phyloP scores from a whole-genome alignment of 352 stramenopile species.

The Globisporangium okanoganense region DNA sequence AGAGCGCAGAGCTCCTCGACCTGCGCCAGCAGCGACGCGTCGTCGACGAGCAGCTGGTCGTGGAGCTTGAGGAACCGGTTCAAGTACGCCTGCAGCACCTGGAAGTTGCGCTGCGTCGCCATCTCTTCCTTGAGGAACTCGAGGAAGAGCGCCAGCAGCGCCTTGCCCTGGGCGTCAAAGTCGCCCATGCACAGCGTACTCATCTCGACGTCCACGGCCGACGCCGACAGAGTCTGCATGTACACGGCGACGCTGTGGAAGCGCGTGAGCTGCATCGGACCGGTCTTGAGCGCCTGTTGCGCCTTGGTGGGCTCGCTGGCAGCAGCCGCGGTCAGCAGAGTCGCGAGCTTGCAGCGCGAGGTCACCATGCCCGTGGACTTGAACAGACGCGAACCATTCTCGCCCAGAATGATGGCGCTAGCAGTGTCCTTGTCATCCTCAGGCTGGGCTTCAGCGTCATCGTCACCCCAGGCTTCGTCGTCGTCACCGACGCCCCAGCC shows the following conservation, averaged over 20 bases:
- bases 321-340: slow-evolving; percentile 35
- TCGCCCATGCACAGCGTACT: slow-evolving; percentile 82
- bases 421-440: slow-evolving; percentile 24
- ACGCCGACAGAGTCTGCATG: slow-evolving; percentile 72
- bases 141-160: slow-evolving; percentile 58
- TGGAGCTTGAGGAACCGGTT: slow-evolving; percentile 87
- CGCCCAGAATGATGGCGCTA: slow-evolving; percentile 6
- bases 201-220: slow-evolving; percentile 74
- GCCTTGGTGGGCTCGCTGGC: slow-evolving; percentile 13
- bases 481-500: slow-evolving; percentile 62
- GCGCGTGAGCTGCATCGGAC: slow-evolving; percentile 26
- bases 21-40: slow-evolving; percentile 46
- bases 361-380: slow-evolving; percentile 71
- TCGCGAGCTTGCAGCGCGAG: slow-evolving; percentile 67
- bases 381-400: slow-evolving; percentile 52
- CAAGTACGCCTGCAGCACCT: slow-evolving; percentile 81
- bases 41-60: slow-evolving; percentile 61
- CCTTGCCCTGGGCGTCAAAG: slow-evolving; percentile 74
- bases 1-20: slow-evolving; percentile 50
- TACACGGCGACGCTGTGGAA: slow-evolving; percentile 52
- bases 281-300: slow-evolving; percentile 9
- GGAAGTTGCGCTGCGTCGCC: slow-evolving; percentile 59
- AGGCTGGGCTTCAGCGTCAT: slow-evolving; percentile 29
- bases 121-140: slow-evolving; percentile 61
- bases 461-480: slow-evolving; percentile 63